Base-by-base conservation (phyloP, 2,329 filamentous ascomycete genomes). In the Hyphodiscus sp. region DNA sequence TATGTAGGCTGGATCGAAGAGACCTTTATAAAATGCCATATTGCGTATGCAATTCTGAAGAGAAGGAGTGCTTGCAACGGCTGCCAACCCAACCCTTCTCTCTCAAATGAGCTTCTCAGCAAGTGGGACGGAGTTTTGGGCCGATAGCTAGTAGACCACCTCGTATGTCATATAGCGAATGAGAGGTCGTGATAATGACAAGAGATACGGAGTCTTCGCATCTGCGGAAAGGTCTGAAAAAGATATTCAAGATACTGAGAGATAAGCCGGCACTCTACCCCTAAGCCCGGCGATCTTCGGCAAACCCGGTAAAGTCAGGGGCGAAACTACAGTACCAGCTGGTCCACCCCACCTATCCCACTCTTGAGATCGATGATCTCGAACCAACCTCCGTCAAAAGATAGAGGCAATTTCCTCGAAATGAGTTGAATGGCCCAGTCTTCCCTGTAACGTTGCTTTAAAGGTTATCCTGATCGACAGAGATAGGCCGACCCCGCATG, bases 1-100 rank as follows among this genome's bases (percentile, higher is more conserved):
- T 71, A 96, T 86, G 67, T 95, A 83, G 58, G 81, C 73, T 59
- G 80, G 69, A 54, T 86, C 80, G 79, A 96, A 96, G 69, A 95
- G 86, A 29, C 82, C 85, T 43, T 43, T 47, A 1, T 23, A 29
- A 20, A 38, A 19, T 4, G 49, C 18, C 53, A 55, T 55, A 3
- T 26, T 8, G 23, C 8, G 23, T 26, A 26, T 26, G 3, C 8
- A 26, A 26, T 26, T 26, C 8, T 26, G 23, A 8, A 26, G 23
- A 26, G 23, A 26, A 26, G 23, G 23, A 26, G 23, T 26, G 23
- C 8, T 26, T 26, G 23, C 8, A 8, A 26, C 23, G 23, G 8
- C 23, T 26, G n/a, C n/a, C n/a, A n/a, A n/a, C n/a, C n/a, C n/a
- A n/a, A n/a, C n/a, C n/a, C n/a, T n/a, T 26, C 23, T 26, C 23